Evolutionary conservation across 805 yeast species (phyloP).

Genomic region (Starmerella vaccinii): DNA sequence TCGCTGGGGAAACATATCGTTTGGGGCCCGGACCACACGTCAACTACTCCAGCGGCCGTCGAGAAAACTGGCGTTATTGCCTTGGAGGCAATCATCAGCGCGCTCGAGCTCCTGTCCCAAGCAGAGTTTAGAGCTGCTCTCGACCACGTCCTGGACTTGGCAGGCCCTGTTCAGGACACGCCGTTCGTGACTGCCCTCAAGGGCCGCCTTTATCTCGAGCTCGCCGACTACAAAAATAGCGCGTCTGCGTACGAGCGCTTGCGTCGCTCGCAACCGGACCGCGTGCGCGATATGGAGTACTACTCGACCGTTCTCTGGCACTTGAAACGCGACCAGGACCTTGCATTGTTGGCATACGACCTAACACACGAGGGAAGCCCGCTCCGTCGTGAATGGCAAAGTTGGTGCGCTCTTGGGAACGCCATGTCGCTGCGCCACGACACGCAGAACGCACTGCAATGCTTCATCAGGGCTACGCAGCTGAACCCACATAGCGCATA

Average conservation of each 20-base stretch:
- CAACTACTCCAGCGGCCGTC: background rate
- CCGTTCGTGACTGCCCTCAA: slow-evolving; percentile 78
- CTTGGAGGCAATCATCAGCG: slow-evolving; percentile 11
- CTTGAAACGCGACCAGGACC: slow-evolving; percentile 63
- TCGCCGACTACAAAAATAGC: slow-evolving; percentile 72
- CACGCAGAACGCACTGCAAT: slow-evolving; percentile 78
- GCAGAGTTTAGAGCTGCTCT: slow-evolving; percentile 78
- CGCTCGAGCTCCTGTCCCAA: slow-evolving; percentile 22
- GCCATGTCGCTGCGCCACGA: slow-evolving; percentile 73
- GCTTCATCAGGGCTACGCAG: slow-evolving; percentile 69
- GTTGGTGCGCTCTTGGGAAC: slow-evolving; percentile 91
- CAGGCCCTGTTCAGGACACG: slow-evolving; percentile 51
- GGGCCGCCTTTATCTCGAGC: slow-evolving; percentile 77
- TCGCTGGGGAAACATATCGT: slow-evolving; percentile 17
- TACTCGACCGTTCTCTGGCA: slow-evolving; percentile 92
- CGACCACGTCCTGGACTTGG: slow-evolving; percentile 52
- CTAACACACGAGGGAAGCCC: slow-evolving; percentile 41
- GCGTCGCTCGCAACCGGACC: slow-evolving; percentile 60
- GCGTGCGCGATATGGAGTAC: slow-evolving; percentile 81
- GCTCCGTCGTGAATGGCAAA: slow-evolving; percentile 57
- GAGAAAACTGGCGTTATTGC: slow-evolving; percentile 8
- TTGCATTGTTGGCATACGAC: slow-evolving; percentile 77
- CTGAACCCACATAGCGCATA: slow-evolving; percentile 64
- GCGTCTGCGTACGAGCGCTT: slow-evolving; percentile 52
- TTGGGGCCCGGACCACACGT: slow-evolving; percentile 1